Percentiles rank a stretch among this genome's conserved stretches.
phyloP scores from a whole-genome alignment of 2,329 filamentous ascomycete species.

The Lachnellula cervina region DNA sequence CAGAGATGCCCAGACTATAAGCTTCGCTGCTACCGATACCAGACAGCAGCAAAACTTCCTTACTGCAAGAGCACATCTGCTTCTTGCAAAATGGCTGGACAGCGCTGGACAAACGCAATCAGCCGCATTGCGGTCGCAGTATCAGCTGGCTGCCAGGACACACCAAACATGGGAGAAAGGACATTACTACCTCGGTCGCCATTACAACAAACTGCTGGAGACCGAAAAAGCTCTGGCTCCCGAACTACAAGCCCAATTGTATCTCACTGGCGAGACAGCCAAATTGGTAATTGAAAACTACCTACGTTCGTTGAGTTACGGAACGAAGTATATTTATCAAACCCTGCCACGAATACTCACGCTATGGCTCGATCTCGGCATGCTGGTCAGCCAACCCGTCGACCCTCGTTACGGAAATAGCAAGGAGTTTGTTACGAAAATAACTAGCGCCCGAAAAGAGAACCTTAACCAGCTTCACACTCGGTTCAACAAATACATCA shows the following conservation, averaged over 20 bases:
- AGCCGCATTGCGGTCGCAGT: constrained; percentile 71
- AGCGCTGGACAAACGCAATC: constrained; percentile 90
- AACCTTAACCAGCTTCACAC: constrained; percentile 66
- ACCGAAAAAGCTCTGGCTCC: constrained; percentile 74
- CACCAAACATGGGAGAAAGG: constrained; percentile 84
- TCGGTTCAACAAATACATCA: constrained; percentile 75
- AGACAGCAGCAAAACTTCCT: constrained; percentile 51
- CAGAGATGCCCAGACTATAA: constrained; percentile 17
- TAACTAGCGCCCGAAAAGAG: constrained; percentile 53
- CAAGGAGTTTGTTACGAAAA: constrained; percentile 47
- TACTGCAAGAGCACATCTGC: constrained; percentile 73
- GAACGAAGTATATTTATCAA: constrained; percentile 94
- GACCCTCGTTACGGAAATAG: constrained; percentile 41
- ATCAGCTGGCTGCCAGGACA: constrained; percentile 73
- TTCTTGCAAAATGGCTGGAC: constrained; percentile 96
- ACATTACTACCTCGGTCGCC: constrained; percentile 92
- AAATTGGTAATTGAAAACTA: constrained; percentile 94
- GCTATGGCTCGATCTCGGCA: constrained; percentile 88
- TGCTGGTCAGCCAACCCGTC: constrained; percentile 59
- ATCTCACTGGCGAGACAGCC: constrained; percentile 74
- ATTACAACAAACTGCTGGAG: constrained; percentile 95
- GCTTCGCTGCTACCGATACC: constrained; percentile 19
- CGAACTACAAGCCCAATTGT: constrained; percentile 72
- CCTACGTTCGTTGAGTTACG: constrained; percentile 76
- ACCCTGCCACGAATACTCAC: constrained; percentile 88